These are phyloP conservation scores for Globisporangium takayamanum DNA, from an alignment of 352 stramenopile genomes.

Conservation along the genomic window DNA sequence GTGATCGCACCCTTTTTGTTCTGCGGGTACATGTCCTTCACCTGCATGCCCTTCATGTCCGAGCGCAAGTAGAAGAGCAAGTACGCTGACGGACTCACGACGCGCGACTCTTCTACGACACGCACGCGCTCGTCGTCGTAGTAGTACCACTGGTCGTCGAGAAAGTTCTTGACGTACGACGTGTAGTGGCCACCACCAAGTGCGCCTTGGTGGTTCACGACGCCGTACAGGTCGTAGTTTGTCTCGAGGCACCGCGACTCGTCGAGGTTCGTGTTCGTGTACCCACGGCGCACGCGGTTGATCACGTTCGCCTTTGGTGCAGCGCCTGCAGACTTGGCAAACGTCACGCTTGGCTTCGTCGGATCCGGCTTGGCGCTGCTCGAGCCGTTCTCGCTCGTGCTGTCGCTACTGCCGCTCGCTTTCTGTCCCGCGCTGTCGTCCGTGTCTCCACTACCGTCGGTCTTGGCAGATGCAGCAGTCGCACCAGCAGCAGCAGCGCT, in stretches of 20 bases:
- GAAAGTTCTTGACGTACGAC: constrained; percentile 84
- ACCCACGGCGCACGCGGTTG: constrained; percentile 71
- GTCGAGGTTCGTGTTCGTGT: constrained; percentile 87
- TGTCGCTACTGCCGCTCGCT: not conserved
- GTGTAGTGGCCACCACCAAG: constrained; percentile 86
- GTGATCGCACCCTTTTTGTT: constrained; percentile 85
- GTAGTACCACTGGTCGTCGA: constrained; percentile 88
- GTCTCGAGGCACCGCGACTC: constrained; percentile 82
- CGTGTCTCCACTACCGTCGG: not conserved
- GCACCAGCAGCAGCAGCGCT: not conserved
- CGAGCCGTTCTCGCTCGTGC: not conserved
- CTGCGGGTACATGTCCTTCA: constrained; percentile 82
- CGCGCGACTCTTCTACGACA: constrained; percentile 80
- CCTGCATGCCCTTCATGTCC: constrained; percentile 76
- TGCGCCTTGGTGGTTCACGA: constrained; percentile 86
- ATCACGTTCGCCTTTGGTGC: constrained; percentile 22
- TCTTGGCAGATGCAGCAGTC: not conserved
- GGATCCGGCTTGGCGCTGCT: constrained; percentile 2
- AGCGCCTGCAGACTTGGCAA: constrained; percentile 4
- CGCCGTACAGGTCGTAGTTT: constrained; percentile 84
- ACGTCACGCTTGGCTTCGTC: constrained; percentile 10
- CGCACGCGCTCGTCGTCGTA: constrained; percentile 87
- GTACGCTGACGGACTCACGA: constrained; percentile 85
- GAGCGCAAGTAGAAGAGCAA: constrained; percentile 90
- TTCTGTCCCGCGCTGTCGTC: not conserved